Base-by-base conservation (phyloP, 2,329 filamentous ascomycete genomes). In the Aspergillus sp. region DNA sequence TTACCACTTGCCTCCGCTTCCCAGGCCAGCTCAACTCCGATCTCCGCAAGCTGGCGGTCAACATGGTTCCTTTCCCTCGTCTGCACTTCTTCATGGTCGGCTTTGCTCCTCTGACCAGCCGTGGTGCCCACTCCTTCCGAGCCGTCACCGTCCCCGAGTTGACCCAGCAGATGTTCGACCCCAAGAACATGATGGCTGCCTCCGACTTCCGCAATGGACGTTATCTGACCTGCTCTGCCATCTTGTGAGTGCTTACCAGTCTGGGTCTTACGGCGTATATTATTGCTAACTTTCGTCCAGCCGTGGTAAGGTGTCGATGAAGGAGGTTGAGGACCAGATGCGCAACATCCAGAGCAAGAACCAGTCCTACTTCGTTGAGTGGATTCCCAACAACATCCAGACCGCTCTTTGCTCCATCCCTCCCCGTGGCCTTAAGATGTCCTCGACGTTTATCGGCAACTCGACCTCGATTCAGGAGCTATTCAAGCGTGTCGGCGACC, bases 11-110 rank as follows among this genome's bases (percentile, higher is more conserved):
- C 67, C 75, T 98, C 63, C 91, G 91, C 69, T 98, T 98, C 85
- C 91, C 91, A 36, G 91, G 91, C 65, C 91, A 98, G 78, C 82
- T 98, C 52, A 98, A 98, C 84, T 98, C 91, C 63, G 91, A 98
- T 67, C 84, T 98, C 53, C 86, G 91, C 74, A 98, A 98, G 78
- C 73, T 98, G 60, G 91, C 91, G 52, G 91, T 98, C 69, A 98
- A 98, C 85, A 98, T 98, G 78, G 91, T 98, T 70, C 91, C 91
- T 44, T 98, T 98, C 84, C 91, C 91, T 52, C 91, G 91, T 86
- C 86, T 98, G 45, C 91, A 98, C 72, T 98, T 98, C 82, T 98
- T 98, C 81, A 98, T 98, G 91, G 91, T 98, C 65, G 91, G 91
- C 67, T 98, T 98, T 66, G 89, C 91, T 68, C 91, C 91, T 63